A percentile compares a stretch with the other conserved stretches of the same genome.
phyloP scores from a whole-genome alignment of 192 early-diverging fungal species.

The Geosiphon pyriformis region DNA sequence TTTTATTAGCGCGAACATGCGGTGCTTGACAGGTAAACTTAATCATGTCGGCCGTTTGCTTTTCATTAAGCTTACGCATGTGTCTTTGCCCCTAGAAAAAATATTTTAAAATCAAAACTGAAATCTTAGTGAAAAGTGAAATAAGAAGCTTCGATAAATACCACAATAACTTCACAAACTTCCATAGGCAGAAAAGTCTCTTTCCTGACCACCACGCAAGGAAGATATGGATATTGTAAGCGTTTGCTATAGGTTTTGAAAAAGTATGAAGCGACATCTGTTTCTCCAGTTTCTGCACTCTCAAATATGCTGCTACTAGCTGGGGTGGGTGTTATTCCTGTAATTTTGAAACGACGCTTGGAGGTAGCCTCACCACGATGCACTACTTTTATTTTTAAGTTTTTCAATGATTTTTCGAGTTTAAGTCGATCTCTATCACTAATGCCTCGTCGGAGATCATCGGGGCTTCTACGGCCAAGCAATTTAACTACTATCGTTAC shows the following conservation, averaged over 20 bases:
- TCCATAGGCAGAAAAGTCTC: conserved; percentile 76
- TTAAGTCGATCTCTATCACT: conserved; percentile 34
- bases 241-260: conserved; percentile 59
- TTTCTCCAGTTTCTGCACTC: conserved; percentile 51
- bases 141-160: not conserved
- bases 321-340: conserved; percentile 55
- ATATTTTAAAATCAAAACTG: too few relatives aligned
- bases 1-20: conserved; percentile 71
- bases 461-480: conserved; percentile 46
- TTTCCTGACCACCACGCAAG: conserved; percentile 66
- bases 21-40: conserved; percentile 85
- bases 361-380: conserved; percentile 54
- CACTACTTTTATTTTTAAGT: conserved; percentile 43
- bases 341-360: conserved; percentile 65
- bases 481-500: conserved; percentile 63
- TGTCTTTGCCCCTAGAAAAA: conserved; percentile 70
- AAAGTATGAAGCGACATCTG: conserved; percentile 70
- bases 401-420: conserved; percentile 47
- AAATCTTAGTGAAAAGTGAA: too few relatives aligned
- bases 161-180: conserved; percentile 70
- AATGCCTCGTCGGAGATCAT: conserved; percentile 39
- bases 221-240: conserved; percentile 73
- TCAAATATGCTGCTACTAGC: conserved; percentile 70
- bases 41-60: conserved; percentile 93
- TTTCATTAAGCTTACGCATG: conserved; percentile 74